Evolutionary conservation across 2,329 filamentous ascomycete species (phyloP).

Genomic region (Aspergillus proliferans): DNA sequence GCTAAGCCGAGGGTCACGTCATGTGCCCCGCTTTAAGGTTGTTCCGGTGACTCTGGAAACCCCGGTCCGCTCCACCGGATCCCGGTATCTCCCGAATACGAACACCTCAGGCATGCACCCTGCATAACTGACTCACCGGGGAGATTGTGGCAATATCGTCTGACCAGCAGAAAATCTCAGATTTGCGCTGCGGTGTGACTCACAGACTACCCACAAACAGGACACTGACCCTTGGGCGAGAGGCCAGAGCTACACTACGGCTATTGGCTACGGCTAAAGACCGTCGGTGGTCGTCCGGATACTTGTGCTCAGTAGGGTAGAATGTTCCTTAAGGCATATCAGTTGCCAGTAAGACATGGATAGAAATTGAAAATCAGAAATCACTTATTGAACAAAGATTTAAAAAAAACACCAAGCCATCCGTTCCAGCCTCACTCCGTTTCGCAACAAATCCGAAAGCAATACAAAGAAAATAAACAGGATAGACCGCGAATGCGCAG

Average conservation of each 20-base stretch:
- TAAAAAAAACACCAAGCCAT: constrained; percentile 14
- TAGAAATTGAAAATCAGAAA: constrained; percentile 7
- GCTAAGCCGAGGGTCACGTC: constrained; percentile 1
- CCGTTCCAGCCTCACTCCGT: constrained; percentile 28
- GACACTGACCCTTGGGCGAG: no score
- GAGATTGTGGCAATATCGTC: neutral
- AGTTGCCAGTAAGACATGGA: no score
- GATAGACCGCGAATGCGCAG: constrained; percentile 16
- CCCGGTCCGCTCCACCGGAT: neutral
- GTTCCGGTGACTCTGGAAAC: neutral
- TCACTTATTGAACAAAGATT: constrained; percentile 4
- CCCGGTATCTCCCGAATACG: neutral
- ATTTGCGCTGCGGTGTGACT: neutral
- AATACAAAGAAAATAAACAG: constrained; percentile 13
- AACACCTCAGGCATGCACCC: neutral
- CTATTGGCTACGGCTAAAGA: no score
- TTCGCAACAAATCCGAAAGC: constrained; percentile 11
- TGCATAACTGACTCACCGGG: no score
- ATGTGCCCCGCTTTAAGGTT: neutral
- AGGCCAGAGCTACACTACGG: no score
- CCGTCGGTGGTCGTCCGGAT: no score
- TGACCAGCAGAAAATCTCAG: neutral
- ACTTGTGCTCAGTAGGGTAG: neutral
- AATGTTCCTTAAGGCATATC: neutral
- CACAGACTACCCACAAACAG: no score